A percentile compares a stretch with the other conserved stretches of the same genome.
phyloP scores from a whole-genome alignment of 2,329 filamentous ascomycete genomes.

The Colletotrichum plurivorum region DNA sequence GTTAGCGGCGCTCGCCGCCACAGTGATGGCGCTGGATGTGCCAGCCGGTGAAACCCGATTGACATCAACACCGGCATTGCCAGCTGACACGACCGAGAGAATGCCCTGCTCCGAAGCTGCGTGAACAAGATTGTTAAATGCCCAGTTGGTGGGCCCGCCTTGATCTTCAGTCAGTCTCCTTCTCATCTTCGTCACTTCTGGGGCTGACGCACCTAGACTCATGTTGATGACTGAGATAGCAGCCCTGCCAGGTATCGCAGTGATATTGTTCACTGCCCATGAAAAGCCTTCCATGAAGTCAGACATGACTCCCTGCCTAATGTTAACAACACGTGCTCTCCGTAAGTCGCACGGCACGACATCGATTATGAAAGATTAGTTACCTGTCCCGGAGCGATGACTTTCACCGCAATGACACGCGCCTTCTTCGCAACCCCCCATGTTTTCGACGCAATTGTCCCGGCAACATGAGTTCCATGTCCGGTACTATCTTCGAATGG shows the following conservation, averaged over 20 bases:
- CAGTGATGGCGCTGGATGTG: conserved; percentile 62
- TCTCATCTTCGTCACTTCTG: conserved; percentile 35
- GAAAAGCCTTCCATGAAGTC: conserved; percentile 31
- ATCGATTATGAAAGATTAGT: conserved; percentile 6
- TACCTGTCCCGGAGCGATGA: conserved; percentile 43
- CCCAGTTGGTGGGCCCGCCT: conserved; percentile 43
- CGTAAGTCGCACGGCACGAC: too few species aligned
- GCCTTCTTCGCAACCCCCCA: conserved; percentile 62
- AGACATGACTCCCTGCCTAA: background rate
- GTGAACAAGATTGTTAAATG: conserved; percentile 65
- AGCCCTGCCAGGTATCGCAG: conserved; percentile 15
- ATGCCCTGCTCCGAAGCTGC: conserved; percentile 62
- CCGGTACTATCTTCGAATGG: conserved; percentile 53
- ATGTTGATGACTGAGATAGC: conserved; percentile 20
- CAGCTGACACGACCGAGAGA: conserved; percentile 67
- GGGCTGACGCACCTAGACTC: conserved; percentile 31
- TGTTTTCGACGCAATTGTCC: conserved; percentile 58
- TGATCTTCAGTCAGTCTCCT: conserved; percentile 20
- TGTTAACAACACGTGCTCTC: background rate
- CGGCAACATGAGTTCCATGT: conserved; percentile 62
- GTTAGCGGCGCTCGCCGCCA: conserved; percentile 60
- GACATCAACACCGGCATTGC: conserved; percentile 57
- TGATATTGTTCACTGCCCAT: conserved; percentile 21
- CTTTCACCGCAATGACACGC: conserved; percentile 60
- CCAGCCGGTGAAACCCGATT: conserved; percentile 62